These are phyloP conservation scores for Themeda triandra DNA, from an alignment of 176 grass and related monocot species.

Conservation along the genomic window DNA sequence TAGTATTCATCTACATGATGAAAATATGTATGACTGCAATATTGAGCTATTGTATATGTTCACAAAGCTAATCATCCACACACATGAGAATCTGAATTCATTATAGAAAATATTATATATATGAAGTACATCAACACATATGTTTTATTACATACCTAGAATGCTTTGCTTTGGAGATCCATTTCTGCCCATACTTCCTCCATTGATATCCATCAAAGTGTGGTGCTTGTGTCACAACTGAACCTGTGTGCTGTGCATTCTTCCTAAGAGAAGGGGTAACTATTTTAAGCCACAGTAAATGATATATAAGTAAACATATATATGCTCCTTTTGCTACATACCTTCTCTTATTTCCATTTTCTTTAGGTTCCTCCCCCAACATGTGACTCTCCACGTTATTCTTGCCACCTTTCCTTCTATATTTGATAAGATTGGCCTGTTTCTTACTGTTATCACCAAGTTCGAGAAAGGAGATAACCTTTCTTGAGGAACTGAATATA, in stretches of 20 bases:
- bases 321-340: not conserved
- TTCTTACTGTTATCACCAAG: not conserved
- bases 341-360: slow-evolving; percentile 17
- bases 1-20: too few relatives aligned
- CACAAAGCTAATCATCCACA: too few relatives aligned
- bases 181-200: slow-evolving; percentile 41
- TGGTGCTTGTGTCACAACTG: slow-evolving; percentile 17
- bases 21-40: too few relatives aligned
- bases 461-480: slow-evolving; percentile 20
- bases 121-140: not conserved
- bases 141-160: slow-evolving; percentile 15
- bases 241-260: slow-evolving; percentile 10
- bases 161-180: slow-evolving; percentile 24
- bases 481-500: not conserved
- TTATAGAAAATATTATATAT: too few relatives aligned
- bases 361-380: not conserved
- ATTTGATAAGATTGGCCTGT: not conserved
- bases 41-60: too few relatives aligned
- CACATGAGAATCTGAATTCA: too few relatives aligned
- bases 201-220: slow-evolving; percentile 35
- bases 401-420: not conserved
- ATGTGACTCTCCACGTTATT: not conserved
- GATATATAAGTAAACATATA: not conserved
- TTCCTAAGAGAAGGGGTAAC: slow-evolving; percentile 7
- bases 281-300: not conserved